Percentiles rank a stretch among this genome's conserved stretches.
Conservation (phyloP, 2,329 filamentous ascomycete genomes). For the Aspergillus udagawae region DNA sequence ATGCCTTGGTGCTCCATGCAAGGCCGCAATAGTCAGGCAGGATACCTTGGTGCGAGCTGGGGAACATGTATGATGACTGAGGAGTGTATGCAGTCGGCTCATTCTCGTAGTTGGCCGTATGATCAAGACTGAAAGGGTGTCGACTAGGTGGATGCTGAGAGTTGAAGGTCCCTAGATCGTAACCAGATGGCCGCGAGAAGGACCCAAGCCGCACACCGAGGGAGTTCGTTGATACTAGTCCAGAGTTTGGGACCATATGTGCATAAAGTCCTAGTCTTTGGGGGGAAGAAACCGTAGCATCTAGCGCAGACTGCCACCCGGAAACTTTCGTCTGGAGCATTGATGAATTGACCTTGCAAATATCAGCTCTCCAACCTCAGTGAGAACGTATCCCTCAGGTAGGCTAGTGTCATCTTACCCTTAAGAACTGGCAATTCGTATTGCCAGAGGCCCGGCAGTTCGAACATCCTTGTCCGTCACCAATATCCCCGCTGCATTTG, state of each 20-base stretch:
- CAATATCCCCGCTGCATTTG: conserved; percentile 81
- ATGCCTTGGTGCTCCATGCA: conserved; percentile 27
- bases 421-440: conserved; percentile 68
- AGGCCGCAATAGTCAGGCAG: conserved; percentile 25
- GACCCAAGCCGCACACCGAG: conserved; percentile 15
- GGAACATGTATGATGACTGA: conserved; percentile 34
- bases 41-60: conserved; percentile 27
- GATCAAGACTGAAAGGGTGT: conserved; percentile 18
- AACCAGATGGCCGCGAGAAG: conserved; percentile 20
- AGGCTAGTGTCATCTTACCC: conserved; percentile 50
- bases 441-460: conserved; percentile 75
- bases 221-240: conserved; percentile 13
- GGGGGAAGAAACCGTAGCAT: conserved; percentile 13
- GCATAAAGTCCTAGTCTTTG: conserved; percentile 19
- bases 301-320: conserved; percentile 25
- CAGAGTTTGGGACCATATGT: conserved; percentile 10
- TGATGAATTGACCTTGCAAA: conserved; percentile 32
- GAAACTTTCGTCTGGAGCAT: conserved; percentile 21
- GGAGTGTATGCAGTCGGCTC: conserved; percentile 30
- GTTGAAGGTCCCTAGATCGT: conserved; percentile 22
- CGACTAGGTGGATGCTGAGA: conserved; percentile 20
- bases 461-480: conserved; percentile 70
- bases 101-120: conserved; percentile 30
- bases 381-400: not conserved
- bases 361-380: not conserved